Evolutionary conservation across 2,329 filamentous ascomycete genomes (phyloP), one percentile per base, ranked within the genome.

Genomic region (Beauveria sp.): DNA sequence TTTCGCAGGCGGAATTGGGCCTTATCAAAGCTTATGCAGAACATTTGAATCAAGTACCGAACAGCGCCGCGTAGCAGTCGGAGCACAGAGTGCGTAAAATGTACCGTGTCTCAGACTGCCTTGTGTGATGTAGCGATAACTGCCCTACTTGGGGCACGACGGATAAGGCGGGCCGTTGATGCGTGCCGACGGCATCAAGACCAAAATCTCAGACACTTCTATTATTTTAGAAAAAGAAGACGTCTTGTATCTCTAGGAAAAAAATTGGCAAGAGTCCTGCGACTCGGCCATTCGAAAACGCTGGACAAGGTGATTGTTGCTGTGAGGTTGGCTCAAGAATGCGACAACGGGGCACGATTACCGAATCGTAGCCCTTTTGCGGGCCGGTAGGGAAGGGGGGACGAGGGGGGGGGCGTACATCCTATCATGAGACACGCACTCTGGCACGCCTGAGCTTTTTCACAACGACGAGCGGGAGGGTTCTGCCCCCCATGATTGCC

Each of bases 281-380:
- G 50, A 52, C n/a, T 12, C 22, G 10, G 6, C 20, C n/a, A 16
- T 14, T 34, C 20, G 9, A 12, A 10, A 24, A 7, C n/a, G 30
- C 37, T 14, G 20, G 50, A 20, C 30, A 12, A 20, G 50, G 6
- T 55, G 6, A 18, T 43, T 8, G n/a, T 59, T 43, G 56, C 30
- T n/a, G 28, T 59, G 56, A 59, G 48, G 56, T 59, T 46, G 48
- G 56, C 47, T 47, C 43, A 61, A 55, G 59, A 61, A 61, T 61
- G 59, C 59, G 59, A 50, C 59, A 55, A 60, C 44, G 52, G 51
- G 59, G 59, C 51, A 55, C 59, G 59, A 61, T 61, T 61, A 61
- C 59, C 59, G 59, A 61, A 61, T 61, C 59, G 59, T 50, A 47
- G 30, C 44, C 59, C 59, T 61, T 61, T 55, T 50, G 51, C 59